Conservation (phyloP, 2,329 filamentous ascomycete species). For the Ascosphaera acerosa region DNA sequence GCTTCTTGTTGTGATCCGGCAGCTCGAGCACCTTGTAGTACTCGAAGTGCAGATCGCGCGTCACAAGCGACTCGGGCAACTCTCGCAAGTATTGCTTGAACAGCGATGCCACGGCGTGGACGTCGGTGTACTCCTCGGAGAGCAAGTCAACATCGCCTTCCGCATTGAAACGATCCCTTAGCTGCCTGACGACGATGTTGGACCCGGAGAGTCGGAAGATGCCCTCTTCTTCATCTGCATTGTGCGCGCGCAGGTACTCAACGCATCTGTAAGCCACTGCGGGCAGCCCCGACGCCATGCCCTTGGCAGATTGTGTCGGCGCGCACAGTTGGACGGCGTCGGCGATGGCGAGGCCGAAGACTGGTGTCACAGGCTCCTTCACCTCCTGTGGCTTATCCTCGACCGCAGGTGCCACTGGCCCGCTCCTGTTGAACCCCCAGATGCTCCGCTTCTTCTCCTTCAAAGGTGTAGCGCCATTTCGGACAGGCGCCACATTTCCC, state of each 20-base stretch:
- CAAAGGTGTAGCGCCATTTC: constrained; percentile 22
- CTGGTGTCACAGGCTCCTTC: constrained; percentile 36
- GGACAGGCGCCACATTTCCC: constrained; percentile 41
- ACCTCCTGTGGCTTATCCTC: constrained; percentile 22
- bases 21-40: constrained; percentile 71
- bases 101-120: constrained; percentile 82
- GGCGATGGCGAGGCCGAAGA: constrained; percentile 63
- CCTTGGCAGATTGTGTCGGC: constrained; percentile 25
- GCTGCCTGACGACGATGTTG: constrained; percentile 71
- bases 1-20: constrained; percentile 47
- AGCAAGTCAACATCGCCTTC: constrained; percentile 81
- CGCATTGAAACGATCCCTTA: constrained; percentile 78
- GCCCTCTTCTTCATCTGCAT: constrained; percentile 66
- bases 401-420: constrained; percentile 17
- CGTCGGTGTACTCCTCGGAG: constrained; percentile 59
- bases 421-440: constrained; percentile 34
- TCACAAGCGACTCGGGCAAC: constrained; percentile 72
- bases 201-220: constrained; percentile 96
- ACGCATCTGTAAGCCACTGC: constrained; percentile 90
- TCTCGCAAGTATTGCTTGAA: constrained; percentile 88
- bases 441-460: constrained; percentile 62
- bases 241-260: constrained; percentile 66
- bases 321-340: constrained; percentile 67
- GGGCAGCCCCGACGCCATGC: constrained; percentile 51
- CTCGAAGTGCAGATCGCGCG: constrained; percentile 66